Evolutionary conservation across 192 early-diverging fungal species (phyloP).

Genomic region (Coemansia sp.): DNA sequence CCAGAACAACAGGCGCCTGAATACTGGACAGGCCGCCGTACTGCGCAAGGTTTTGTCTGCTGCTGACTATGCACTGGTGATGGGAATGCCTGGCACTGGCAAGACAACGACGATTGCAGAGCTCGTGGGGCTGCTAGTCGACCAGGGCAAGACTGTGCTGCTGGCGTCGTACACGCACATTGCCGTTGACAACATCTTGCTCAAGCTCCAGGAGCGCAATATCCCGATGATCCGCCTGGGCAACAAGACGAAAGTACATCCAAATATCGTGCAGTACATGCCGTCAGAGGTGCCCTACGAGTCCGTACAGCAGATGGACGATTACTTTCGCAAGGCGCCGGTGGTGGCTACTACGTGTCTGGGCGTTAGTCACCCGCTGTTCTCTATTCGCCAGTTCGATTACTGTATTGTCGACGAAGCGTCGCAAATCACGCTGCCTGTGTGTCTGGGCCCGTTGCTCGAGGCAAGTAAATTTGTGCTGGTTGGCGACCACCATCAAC

Average conservation of each 20-base stretch:
- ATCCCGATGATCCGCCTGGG: constrained; percentile 80
- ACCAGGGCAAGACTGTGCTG: constrained; percentile 73
- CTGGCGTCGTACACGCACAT: constrained; percentile 90
- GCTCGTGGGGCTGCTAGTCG: constrained; percentile 71
- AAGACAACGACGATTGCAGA: constrained; percentile 90
- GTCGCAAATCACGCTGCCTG: constrained; percentile 90
- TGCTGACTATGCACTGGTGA: constrained; percentile 84
- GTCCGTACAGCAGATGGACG: constrained; percentile 64
- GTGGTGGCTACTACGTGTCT: constrained; percentile 91
- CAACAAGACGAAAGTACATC: constrained; percentile 63
- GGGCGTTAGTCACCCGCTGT: constrained; percentile 78
- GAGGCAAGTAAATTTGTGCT: constrained; percentile 84
- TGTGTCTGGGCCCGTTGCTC: constrained; percentile 85
- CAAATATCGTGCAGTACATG: constrained; percentile 45
- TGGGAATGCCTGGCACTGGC: constrained; percentile 98
- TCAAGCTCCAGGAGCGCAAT: constrained; percentile 72
- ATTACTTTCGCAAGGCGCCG: constrained; percentile 61
- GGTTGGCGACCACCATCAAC: constrained; percentile 95
- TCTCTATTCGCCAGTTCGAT: constrained; percentile 80
- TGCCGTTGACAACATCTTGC: constrained; percentile 90
- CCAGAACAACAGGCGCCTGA: constrained; percentile 58
- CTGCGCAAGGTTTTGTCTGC: constrained; percentile 74
- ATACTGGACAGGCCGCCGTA: constrained; percentile 71
- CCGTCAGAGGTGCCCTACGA: constrained; percentile 45
- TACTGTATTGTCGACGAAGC: constrained; percentile 98